These are phyloP conservation scores for Cinnamomum micranthum DNA, from an alignment of 164 flowering plant species.

Conservation along the genomic window DNA sequence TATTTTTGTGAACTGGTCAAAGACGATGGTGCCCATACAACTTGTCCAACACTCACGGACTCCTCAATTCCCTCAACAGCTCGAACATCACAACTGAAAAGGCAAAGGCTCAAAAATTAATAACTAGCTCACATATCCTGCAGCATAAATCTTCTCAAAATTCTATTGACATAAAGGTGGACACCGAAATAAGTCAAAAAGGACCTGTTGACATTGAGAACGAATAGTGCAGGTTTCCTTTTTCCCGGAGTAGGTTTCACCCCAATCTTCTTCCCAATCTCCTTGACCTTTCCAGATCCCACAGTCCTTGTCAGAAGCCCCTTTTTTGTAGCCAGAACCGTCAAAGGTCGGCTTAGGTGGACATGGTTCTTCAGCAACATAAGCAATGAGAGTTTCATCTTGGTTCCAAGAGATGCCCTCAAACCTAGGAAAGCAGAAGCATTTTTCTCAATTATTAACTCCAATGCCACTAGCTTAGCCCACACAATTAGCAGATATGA, in stretches of 20 bases:
- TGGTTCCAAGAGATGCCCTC: constrained; percentile 94
- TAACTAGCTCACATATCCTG: not conserved
- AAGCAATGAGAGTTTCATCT: constrained; percentile 79
- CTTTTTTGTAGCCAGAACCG: constrained; percentile 59
- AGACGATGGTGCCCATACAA: constrained; percentile 79
- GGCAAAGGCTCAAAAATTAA: constrained; percentile 5
- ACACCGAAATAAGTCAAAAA: not conserved
- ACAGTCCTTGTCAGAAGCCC: constrained; percentile 61
- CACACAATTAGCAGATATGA: not conserved
- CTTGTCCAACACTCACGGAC: constrained; percentile 91
- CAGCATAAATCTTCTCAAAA: not conserved
- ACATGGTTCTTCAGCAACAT: constrained; percentile 91
- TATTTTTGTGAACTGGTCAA: constrained; percentile 33
- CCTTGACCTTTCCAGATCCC: constrained; percentile 94
- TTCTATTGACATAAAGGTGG: not conserved
- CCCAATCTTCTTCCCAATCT: constrained; percentile 93
- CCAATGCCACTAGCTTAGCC: not conserved
- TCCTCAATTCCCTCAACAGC: constrained; percentile 60
- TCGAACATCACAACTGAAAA: constrained; percentile 70
- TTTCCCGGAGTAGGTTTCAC: constrained; percentile 88
- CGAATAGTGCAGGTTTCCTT: constrained; percentile 88
- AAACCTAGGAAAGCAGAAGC: constrained; percentile 54
- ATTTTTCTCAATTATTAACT: not conserved
- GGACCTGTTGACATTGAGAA: constrained; percentile 62
- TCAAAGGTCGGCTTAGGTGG: constrained; percentile 67